Conservation (phyloP, 225 moss, liverwort and hornwort species). For the Marchantia paleacea region DNA sequence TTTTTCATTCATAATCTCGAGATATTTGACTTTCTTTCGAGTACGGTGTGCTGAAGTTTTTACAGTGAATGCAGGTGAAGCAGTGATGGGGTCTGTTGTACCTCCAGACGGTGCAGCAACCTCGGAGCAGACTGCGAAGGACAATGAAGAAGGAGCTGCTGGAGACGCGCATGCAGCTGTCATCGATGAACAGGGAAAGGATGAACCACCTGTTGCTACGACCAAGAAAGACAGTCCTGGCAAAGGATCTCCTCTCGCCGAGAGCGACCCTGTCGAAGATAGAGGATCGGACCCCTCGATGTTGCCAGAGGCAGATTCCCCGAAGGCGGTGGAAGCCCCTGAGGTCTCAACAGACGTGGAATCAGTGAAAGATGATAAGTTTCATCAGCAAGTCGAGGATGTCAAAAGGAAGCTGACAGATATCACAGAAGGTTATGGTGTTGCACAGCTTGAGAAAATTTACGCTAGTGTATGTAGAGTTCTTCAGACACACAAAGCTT, state of each 20-base stretch:
- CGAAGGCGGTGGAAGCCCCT: slow-evolving; percentile 18
- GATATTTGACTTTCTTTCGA: no score
- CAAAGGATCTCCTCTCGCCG: slow-evolving; percentile 1
- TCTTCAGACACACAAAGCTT: slow-evolving; percentile 41
- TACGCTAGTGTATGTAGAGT: slow-evolving; percentile 57
- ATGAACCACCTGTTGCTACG: neutral
- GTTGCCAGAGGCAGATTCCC: slow-evolving; percentile 12
- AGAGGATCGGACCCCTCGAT: neutral
- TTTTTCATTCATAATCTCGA: no score
- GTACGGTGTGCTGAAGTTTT: neutral
- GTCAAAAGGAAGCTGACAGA: slow-evolving; percentile 52
- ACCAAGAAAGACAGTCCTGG: slow-evolving; percentile 6
- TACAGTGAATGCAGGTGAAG: slow-evolving; percentile 12
- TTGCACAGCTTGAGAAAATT: slow-evolving; percentile 71
- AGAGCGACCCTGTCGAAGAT: neutral
- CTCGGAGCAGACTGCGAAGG: slow-evolving; percentile 7
- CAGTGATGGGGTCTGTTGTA: neutral
- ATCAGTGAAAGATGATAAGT: slow-evolving; percentile 33
- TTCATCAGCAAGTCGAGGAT: slow-evolving; percentile 47
- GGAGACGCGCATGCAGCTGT: slow-evolving; percentile 1
- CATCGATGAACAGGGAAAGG: slow-evolving; percentile 7
- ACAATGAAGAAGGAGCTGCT: neutral
- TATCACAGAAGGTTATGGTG: slow-evolving; percentile 59
- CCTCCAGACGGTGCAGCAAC: slow-evolving; percentile 3
- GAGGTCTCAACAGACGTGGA: slow-evolving; percentile 37